Base-by-base conservation (phyloP, 2,329 filamentous ascomycete species). In the Fusarium camptoceras region DNA sequence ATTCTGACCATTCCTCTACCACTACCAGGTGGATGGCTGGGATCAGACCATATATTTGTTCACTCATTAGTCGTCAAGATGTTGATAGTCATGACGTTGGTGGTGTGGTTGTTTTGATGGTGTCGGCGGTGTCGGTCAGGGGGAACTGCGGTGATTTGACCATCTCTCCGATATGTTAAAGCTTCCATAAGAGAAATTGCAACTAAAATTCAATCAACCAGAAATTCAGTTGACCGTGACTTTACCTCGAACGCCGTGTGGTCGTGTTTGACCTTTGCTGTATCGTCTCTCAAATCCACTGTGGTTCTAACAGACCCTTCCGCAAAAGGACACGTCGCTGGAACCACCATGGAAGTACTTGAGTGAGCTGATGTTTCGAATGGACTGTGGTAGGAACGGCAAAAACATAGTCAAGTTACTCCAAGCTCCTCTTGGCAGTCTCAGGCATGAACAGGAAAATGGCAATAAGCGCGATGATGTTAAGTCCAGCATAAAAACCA, bases 381-480 rank as follows among this genome's bases (percentile, higher is more conserved):
- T 49, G 46, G 8, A 49, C n/a, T 10, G 46, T 49, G 27, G n/a
- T 49, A 10, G 46, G 46, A 11, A 49, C 46, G 12, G 28, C 46
- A 18, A 49, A 49, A 46, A 85, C 80, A 54, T 83, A 82, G 73
- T 85, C 83, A 16, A 85, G 81, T n/a, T n/a, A n/a, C 55, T 85
- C 83, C 8, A 85, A 78, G 0, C 83, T 85, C 62, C 81, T 80
- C 58, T 84, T 81, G 75, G 85, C 84, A 5, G 83, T 85, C 75
- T 85, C 83, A 8, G 83, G 84, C 3, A 86, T 80, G 55, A 84
- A 79, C 42, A 84, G 77, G 73, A 85, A 84, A 68, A 85, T 85
- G 63, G 85, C 78, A 43, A 80, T 53, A 70, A 84, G 80, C 0
- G 83, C 83, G 1, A 83, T 70, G 1, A 82, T 55, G 70, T 85